Evolutionary conservation across 192 early-diverging fungal species (phyloP).

Genomic region (Phlyctochytrium arcticum): DNA sequence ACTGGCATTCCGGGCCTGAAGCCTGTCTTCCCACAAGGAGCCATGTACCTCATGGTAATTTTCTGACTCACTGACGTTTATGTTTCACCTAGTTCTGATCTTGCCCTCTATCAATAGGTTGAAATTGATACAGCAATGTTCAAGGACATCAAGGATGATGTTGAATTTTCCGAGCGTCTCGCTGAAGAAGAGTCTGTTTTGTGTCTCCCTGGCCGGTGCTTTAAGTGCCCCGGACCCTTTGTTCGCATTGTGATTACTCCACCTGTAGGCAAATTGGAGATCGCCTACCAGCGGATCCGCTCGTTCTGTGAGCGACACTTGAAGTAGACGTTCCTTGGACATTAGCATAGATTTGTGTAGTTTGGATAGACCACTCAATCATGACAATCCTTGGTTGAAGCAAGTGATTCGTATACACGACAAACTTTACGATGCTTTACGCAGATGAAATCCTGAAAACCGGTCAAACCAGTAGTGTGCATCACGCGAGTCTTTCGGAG

Average conservation of each 20-base stretch:
- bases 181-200: slow-evolving; percentile 79
- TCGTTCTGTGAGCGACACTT: slow-evolving; percentile 72
- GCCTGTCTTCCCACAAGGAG: slow-evolving; percentile 81
- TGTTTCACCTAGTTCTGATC: not conserved
- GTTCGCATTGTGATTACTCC: slow-evolving; percentile 80
- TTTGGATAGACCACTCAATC: no score
- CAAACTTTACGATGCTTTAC: no score
- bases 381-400: no score
- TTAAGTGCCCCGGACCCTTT: slow-evolving; percentile 69
- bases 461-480: no score
- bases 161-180: slow-evolving; percentile 78
- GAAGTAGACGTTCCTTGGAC: no score
- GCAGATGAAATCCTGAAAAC: no score
- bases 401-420: no score
- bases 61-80: not conserved
- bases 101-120: slow-evolving; percentile 22
- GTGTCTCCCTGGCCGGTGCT: slow-evolving; percentile 79
- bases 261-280: slow-evolving; percentile 65
- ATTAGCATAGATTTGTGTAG: no score
- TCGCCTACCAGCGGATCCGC: slow-evolving; percentile 71
- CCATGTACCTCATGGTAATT: slow-evolving; percentile 85
- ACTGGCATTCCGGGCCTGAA: slow-evolving; percentile 65
- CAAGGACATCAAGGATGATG: slow-evolving; percentile 68
- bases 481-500: no score
- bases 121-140: slow-evolving; percentile 66